Evolutionary conservation across 305 asterid genomes (phyloP), one percentile per base, ranked within the genome.

Genomic region (Rubia peregrina): DNA sequence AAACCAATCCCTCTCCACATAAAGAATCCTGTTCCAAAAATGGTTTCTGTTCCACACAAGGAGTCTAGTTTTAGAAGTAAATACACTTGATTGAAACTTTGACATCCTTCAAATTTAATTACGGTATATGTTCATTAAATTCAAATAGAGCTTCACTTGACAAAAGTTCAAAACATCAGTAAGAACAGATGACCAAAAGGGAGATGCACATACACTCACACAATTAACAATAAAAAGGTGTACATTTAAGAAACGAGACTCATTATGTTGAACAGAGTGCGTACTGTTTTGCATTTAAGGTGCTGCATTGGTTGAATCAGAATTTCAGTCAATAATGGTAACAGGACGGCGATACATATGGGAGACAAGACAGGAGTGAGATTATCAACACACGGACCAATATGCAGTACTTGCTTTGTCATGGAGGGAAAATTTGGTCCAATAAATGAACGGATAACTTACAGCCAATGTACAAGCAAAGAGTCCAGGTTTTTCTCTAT

Each of bases 401-500:
- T 60, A 26, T 14, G 19, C 42, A 43, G 8, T 16, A 4, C 10
- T n/a, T 41, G n/a, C 11, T 10, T 8, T 17, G 12, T 26, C 46
- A 30, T 11, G 21, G 9, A 55, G 66, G 41, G 14, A 57, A 56
- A 51, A 24, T 22, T 41, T 65, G 48, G 55, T 51, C 22, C 51
- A 21, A 17, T 0, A 49, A 43, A 68, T 4, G 57, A 67, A 41
- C 49, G 59, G 42, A 71, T 53, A 68, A 83, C 95, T 90, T 90
- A 92, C 98, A 43, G 89, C 98, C 72, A 92, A 63, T 51, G 92
- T 73, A 80, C 98, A 92, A 1, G 92, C 97, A 78, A 92, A 68
- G 73, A 92, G 96, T 21, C 98, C 98, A 38, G 97, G 85, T 78
- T 90, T 92, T 82, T 92, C 98, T 81, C 97, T 83, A 87, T 90